A percentile compares a stretch with the other conserved stretches of the same genome.
Conservation (phyloP, 1,139 yeast genomes). For the Candida sanyaensis region DNA sequence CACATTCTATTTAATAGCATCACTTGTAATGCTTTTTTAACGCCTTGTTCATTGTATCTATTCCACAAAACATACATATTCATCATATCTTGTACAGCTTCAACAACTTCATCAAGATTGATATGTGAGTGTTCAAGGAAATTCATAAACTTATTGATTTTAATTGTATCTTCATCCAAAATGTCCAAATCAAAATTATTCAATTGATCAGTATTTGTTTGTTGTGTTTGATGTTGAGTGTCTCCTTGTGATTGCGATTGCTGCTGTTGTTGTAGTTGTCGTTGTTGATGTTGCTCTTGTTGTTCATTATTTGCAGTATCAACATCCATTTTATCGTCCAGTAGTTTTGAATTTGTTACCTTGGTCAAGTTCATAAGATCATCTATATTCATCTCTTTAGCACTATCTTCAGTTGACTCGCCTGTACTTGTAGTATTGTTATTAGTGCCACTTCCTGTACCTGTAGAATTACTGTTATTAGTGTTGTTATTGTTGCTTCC, state of each 20-base stretch:
- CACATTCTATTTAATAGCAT: slow-evolving; percentile 36
- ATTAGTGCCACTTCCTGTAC: neutral
- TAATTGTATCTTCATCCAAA: slow-evolving; percentile 41
- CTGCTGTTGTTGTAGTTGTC: too few species aligned
- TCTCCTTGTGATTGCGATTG: neutral
- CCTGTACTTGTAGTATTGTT: neutral
- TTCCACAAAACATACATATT: slow-evolving; percentile 86
- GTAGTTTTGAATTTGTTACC: slow-evolving; percentile 6
- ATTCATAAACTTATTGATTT: slow-evolving; percentile 56
- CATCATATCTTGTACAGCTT: slow-evolving; percentile 79
- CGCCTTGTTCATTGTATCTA: slow-evolving; percentile 63
- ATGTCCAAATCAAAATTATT: slow-evolving; percentile 19
- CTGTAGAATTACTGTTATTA: slow-evolving; percentile 2
- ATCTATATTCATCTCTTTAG: slow-evolving; percentile 34
- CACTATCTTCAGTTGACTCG: slow-evolving; percentile 1
- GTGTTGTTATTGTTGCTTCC: slow-evolving; percentile 13
- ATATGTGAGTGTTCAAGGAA: slow-evolving; percentile 77
- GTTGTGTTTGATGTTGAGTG: slow-evolving; percentile 4
- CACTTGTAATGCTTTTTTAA: slow-evolving; percentile 42
- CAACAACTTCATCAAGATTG: slow-evolving; percentile 73
- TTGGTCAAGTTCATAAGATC: slow-evolving; percentile 36
- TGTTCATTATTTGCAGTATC: neutral
- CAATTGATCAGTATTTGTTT: slow-evolving; percentile 2
- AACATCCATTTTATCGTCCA: slow-evolving; percentile 2
- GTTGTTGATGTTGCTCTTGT: too few species aligned